These are phyloP conservation scores for Penicillium sp. DNA, from an alignment of 2,329 filamentous ascomycete species.

Conservation along the genomic window DNA sequence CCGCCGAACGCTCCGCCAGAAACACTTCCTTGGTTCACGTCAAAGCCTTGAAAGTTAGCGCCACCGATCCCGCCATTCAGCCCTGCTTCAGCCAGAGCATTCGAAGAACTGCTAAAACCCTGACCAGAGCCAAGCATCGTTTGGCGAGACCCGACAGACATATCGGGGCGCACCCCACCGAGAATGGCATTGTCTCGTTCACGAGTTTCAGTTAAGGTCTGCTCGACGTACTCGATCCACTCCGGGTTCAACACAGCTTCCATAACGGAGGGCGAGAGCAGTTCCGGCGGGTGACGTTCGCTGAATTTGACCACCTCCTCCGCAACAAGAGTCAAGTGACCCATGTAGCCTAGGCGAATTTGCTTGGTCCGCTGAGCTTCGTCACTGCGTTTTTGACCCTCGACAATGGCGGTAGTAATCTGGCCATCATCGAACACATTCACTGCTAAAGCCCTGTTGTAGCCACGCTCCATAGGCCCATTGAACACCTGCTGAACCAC, in stretches of 20 bases:
- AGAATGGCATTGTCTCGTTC: constrained; percentile 98
- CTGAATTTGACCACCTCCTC: constrained; percentile 99
- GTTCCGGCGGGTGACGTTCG: constrained; percentile 82
- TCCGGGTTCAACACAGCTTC: constrained; percentile 82
- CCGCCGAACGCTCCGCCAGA: constrained; percentile 67
- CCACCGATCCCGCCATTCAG: constrained; percentile 59
- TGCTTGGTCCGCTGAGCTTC: constrained; percentile 74
- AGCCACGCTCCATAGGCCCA: constrained; percentile 92
- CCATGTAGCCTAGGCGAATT: constrained; percentile 97
- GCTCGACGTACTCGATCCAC: constrained; percentile 94
- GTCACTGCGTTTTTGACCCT: constrained; percentile 81
- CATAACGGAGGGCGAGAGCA: constrained; percentile 74
- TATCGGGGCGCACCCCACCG: constrained; percentile 86
- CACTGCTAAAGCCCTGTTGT: constrained; percentile 81
- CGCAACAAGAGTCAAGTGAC: constrained; percentile 90
- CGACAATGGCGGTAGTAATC: constrained; percentile 84
- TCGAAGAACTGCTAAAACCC: constrained; percentile 53
- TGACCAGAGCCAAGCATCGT: constrained; percentile 55
- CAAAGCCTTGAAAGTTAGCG: constrained; percentile 54
- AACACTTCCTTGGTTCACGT: constrained; percentile 60
- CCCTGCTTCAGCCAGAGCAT: constrained; percentile 71
- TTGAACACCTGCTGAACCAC: constrained; percentile 99
- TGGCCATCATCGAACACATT: constrained; percentile 88
- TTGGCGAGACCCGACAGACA: constrained; percentile 72
- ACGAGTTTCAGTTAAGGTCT: constrained; percentile 83